Base-by-base conservation (phyloP, 2,329 filamentous ascomycete genomes). In the Trichoderma asperellum region DNA sequence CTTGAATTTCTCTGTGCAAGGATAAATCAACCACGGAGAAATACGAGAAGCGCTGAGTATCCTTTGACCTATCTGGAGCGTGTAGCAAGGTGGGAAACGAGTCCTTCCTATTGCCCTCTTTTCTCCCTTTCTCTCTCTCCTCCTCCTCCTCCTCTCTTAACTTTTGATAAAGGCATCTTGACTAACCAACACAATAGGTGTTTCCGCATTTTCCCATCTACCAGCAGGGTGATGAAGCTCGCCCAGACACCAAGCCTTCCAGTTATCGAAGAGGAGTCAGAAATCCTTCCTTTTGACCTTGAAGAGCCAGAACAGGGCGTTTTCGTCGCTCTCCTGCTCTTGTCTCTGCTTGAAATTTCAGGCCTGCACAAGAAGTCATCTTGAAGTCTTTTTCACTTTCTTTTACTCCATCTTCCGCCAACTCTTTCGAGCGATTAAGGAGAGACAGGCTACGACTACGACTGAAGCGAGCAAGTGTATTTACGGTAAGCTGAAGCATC, bases 171-270 rank as follows among this genome's bases (percentile, higher is more conserved):
- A 34, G 40, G 61, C 32, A 64, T 2, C 47, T 49, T 12, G 32
- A 12, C 47, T 40, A 29, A 55, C 18, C 10, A 29, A 32, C 18
- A 18, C 27, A 10, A 34, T 16, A 66, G 47, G 27, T 37, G n/a
- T 32, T 40, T 12, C 32, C 58, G 21, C 43, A 58, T 55, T 43
- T 37, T 43, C 29, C 43, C 12, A 68, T 70, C 59, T 35, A 47
- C 35, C 53, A n/a, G 16, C 27, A 34, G 59, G 47, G n/a, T 24
- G 47, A 47, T 40, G 37, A 34, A 18, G 58, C 43, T 12, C 52
- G 21, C 11, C 40, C 24, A 29, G 14, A 57, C 40, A 55, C 43
- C 53, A 40, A 55, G 52, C 53, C 2, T 52, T 35, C 62, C 57
- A 24, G 18, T 10, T 27, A 21, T 18, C 8, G 18, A 34, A 16